Evolutionary conservation across 1,284 basidiomycete genomes (phyloP).

Genomic region (Moesziomyces antarcticus): DNA sequence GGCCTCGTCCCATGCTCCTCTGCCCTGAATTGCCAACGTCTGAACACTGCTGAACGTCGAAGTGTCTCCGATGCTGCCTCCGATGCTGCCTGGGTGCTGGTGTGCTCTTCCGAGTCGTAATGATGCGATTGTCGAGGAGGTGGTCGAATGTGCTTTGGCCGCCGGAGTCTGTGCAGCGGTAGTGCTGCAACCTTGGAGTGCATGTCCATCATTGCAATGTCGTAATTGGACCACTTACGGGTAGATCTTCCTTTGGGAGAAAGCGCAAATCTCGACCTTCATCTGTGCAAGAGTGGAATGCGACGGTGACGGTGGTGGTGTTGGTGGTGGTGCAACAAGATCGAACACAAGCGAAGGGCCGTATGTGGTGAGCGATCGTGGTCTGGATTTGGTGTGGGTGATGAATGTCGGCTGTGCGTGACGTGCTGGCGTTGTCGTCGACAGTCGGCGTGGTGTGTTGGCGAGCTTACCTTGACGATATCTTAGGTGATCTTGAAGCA

Average conservation of each 20-base stretch:
- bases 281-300: conserved; percentile 44
- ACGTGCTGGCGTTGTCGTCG: conserved; percentile 11
- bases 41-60: conserved; percentile 3
- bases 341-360: conserved; percentile 4
- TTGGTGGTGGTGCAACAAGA: neutral
- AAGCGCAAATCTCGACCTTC: conserved; percentile 68
- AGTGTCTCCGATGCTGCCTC: neutral
- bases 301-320: neutral
- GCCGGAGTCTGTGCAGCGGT: neutral
- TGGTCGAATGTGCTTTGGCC: neutral
- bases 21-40: too few relatives aligned
- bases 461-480: conserved; percentile 47
- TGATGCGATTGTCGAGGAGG: conserved; percentile 3
- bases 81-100: neutral
- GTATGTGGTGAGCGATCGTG: conserved; percentile 24
- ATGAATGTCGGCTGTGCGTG: conserved; percentile 6
- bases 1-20: too few relatives aligned
- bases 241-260: conserved; percentile 68
- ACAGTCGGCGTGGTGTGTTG: conserved; percentile 7
- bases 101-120: neutral
- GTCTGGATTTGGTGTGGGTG: conserved; percentile 4
- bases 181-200: conserved; percentile 10
- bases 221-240: conserved; percentile 54
- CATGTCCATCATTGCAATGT: conserved; percentile 1
- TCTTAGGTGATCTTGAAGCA: conserved; percentile 37